Conservation (phyloP, 306 rosid genomes). For the Morella rubra region DNA sequence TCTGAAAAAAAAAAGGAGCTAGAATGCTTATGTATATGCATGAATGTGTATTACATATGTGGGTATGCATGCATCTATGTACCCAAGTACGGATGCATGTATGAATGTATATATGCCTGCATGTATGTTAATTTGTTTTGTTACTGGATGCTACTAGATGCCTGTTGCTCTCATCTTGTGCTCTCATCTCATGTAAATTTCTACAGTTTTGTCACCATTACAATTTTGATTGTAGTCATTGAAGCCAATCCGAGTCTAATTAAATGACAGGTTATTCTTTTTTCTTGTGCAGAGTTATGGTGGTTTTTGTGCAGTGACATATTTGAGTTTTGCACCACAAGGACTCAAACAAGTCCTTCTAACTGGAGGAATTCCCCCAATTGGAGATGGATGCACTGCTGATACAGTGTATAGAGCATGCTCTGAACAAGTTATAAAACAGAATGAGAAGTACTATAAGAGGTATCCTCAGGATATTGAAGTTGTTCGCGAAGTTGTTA, state of each 20-base stretch:
- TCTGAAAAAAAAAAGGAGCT: no score
- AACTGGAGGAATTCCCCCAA: constrained; percentile 96
- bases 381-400: constrained; percentile 75
- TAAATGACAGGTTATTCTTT: constrained; percentile 27
- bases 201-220: not conserved
- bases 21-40: no score
- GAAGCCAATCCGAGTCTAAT: constrained; percentile 24
- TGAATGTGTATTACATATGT: not conserved
- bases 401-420: constrained; percentile 72
- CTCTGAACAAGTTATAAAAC: constrained; percentile 60
- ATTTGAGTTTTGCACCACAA: constrained; percentile 89
- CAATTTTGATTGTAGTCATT: constrained; percentile 22
- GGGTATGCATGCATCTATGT: not conserved
- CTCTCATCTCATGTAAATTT: constrained; percentile 10
- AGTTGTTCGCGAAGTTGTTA: constrained; percentile 73
- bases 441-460: constrained; percentile 89
- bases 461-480: constrained; percentile 87
- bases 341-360: constrained; percentile 82
- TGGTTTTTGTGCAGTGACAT: constrained; percentile 92
- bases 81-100: not conserved
- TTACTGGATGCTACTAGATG: not conserved
- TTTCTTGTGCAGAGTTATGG: constrained; percentile 69
- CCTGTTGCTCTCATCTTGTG: constrained; percentile 6
- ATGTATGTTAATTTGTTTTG: not conserved
- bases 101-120: not conserved